Evolutionary conservation across 768 basidiomycete species (phyloP), one percentile per base, ranked within the genome.

Genomic region (Chalciporus chontae): DNA sequence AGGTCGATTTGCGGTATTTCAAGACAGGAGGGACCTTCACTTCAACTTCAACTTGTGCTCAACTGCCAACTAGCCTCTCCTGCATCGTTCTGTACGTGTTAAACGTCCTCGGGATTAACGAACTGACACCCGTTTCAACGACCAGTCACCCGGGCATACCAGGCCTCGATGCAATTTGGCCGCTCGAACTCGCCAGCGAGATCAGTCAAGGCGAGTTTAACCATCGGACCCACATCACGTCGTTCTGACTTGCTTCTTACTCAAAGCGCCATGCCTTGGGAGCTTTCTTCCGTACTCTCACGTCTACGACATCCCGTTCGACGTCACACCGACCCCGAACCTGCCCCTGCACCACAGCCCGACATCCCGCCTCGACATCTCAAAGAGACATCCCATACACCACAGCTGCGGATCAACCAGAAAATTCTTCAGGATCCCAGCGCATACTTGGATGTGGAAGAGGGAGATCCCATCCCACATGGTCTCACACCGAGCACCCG

Each of bases 351-450:
- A 23, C 55, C 29, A 32, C 37, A 21, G 24, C 61, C 40, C 42
- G 42, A 52, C n/a, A 14, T 37, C 11, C 5, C 21, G 4, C 45
- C 24, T 27, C 43, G 47, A 9, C 11, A 14, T 36, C 40, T 24
- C 19, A 39, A 23, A 15, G 51, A 45, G 9, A n/a, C 15, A 3
- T 21, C 44, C 10, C 15, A 39, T 3, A 26, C 34, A n/a, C 45
- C 31, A 8, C 50, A 23, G 37, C 11, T 62, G 39, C 56, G 17
- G 50, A 59, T 66, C 29, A 51, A 54, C 49, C 56, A 52, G 45
- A 69, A 36, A 55, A 68, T 68, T 44, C 58, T 68, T 50, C 55
- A 68, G 41, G 53, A 68, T 43, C 67, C 67, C 48, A 66, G 51
- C 36, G 49, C 68, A n/a, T 51, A 58, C 39, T 51, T 69, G 4